A percentile compares a stretch with the other conserved stretches of the same genome.
phyloP scores from a whole-genome alignment of 768 basidiomycete genomes.

The Suillus fuscotomentosus region DNA sequence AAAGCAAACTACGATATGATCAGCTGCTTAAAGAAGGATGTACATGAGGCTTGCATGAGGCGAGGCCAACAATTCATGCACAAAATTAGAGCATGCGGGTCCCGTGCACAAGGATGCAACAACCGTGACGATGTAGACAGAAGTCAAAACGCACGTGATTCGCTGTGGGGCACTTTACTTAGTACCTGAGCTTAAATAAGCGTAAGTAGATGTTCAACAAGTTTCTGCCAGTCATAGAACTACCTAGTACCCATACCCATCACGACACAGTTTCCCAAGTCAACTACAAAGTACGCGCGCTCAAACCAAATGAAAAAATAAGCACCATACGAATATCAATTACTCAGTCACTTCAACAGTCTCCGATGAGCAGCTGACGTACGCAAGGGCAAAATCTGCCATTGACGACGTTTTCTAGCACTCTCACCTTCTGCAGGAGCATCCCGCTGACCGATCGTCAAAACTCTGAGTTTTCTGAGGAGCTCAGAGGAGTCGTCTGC shows the following conservation, averaged over 20 bases:
- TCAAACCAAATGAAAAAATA: not conserved
- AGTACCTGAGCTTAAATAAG: too few relatives aligned
- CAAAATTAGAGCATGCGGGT: not conserved
- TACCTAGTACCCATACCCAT: not conserved
- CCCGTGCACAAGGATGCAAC: too few relatives aligned
- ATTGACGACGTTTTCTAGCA: conserved; percentile 43
- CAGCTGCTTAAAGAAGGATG: conserved; percentile 1
- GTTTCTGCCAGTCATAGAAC: not conserved
- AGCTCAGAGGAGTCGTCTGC: conserved; percentile 69
- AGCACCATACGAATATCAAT: not conserved
- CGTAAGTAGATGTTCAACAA: too few relatives aligned
- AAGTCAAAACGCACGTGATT: not conserved
- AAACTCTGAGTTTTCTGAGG: conserved; percentile 53
- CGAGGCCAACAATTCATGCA: not conserved
- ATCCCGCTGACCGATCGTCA: conserved; percentile 46
- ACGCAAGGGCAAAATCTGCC: conserved; percentile 48
- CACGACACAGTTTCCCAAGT: not conserved
- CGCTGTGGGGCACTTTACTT: too few relatives aligned
- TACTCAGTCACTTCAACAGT: not conserved
- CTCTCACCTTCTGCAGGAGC: conserved; percentile 28
- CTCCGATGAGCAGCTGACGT: conserved; percentile 23
- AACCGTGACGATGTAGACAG: too few relatives aligned
- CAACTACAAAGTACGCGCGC: not conserved
- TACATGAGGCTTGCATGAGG: not conserved
- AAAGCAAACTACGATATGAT: not conserved